A percentile compares a stretch with the other conserved stretches of the same genome.
phyloP scores from a whole-genome alignment of 2,329 filamentous ascomycete genomes.

The Zymoseptoria brevis region DNA sequence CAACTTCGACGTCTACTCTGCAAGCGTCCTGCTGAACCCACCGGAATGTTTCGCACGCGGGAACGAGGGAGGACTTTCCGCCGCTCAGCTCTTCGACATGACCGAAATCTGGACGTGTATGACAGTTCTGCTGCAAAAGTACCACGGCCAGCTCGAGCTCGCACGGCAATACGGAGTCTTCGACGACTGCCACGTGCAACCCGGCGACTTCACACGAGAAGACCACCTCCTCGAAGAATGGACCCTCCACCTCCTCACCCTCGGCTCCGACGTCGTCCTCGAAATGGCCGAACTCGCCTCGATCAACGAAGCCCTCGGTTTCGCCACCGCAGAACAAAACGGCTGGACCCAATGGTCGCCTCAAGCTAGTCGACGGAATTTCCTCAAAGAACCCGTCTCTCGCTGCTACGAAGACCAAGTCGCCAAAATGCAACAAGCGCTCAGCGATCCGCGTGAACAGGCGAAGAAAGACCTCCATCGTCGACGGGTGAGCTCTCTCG shows the following conservation, averaged over 20 bases:
- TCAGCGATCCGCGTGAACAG: slow-evolving; percentile 29
- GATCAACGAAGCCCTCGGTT: slow-evolving; percentile 37
- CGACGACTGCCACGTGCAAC: slow-evolving; percentile 39
- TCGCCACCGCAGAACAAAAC: slow-evolving; percentile 45
- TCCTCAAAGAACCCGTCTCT: slow-evolving; percentile 54
- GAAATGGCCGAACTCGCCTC: slow-evolving; percentile 38
- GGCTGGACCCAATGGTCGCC: slow-evolving; percentile 52
- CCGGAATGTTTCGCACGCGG: slow-evolving; percentile 52
- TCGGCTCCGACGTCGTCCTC: slow-evolving; percentile 50
- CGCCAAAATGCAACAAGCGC: slow-evolving; percentile 21
- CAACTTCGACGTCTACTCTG: slow-evolving; percentile 41
- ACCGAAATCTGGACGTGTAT: slow-evolving; percentile 58
- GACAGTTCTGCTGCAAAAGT: slow-evolving; percentile 47
- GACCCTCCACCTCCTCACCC: slow-evolving; percentile 52
- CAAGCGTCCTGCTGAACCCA: slow-evolving; percentile 47
- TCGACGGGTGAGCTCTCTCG: slow-evolving; percentile 36
- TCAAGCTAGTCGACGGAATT: slow-evolving; percentile 45
- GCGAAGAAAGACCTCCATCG: slow-evolving; percentile 34
- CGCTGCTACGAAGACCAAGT: slow-evolving; percentile 51
- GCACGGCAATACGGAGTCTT: slow-evolving; percentile 51
- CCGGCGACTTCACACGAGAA: slow-evolving; percentile 45
- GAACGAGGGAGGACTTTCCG: slow-evolving; percentile 47
- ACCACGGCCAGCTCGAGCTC: slow-evolving; percentile 47
- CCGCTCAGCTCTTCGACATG: slow-evolving; percentile 55
- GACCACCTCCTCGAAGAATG: slow-evolving; percentile 53